Evolutionary conservation across 2,329 filamentous ascomycete genomes (phyloP), one percentile per base, ranked within the genome.

Genomic region (Decorospora gaudefroyi): DNA sequence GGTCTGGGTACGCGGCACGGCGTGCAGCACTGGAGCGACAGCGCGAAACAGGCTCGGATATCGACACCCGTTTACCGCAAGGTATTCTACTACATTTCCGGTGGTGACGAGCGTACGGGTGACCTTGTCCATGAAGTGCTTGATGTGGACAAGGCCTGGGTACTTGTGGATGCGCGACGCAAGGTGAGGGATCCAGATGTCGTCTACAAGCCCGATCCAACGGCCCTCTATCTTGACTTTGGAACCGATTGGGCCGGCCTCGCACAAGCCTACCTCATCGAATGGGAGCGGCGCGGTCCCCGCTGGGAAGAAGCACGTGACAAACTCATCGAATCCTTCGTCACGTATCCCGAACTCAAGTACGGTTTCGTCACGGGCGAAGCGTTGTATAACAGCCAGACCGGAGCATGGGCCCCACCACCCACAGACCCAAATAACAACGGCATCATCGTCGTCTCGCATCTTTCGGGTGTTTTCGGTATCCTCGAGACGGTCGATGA

Each of bases 1-100:
- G 82, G 81, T 0, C 73, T 85, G 2, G 82, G 82, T 1, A 84
- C 82, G 0, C 73, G 82, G 3, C 82, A 85, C 46, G 81, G 82
- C 1, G 78, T 85, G 0, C 80, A 83, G 60, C 82, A 85, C 51
- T 85, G 74, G 68, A 64, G 74, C 11, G 82, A 85, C 55, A 82
- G 78, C 39, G 75, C 78, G 0, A 85, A 85, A 58, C 82, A 85
- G 62, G 78, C 77, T 0, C 78, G 82, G 12, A 81, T 85, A 13
- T 80, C 82, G 0, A 76, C 79, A 11, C 75, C 79, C 0, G 76
- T 78, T 25, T 84, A 83, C 54, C 72, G 81, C 6, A 79, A 79
- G 54, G 73, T 76, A 22, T 83, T 79, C 57, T 84, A 76, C 66
- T 82, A 78, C 54, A 57, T 83, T 2, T 75, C 77, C 0, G 80